These are phyloP conservation scores for Phytopythium mirpurense DNA, from an alignment of 352 stramenopile species.

Conservation along the genomic window DNA sequence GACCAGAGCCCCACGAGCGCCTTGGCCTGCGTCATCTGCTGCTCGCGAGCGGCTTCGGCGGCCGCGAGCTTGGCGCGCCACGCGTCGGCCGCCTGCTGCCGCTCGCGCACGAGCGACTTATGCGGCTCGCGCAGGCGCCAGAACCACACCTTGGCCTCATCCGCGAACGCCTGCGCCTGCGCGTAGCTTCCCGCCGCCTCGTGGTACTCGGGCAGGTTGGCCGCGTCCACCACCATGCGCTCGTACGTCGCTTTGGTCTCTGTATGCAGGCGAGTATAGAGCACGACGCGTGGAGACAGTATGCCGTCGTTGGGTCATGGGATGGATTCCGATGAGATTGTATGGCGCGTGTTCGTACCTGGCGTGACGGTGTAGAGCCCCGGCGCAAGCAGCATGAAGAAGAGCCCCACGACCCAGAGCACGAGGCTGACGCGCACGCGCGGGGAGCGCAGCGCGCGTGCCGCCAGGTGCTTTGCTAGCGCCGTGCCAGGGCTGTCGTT, in stretches of 20 bases:
- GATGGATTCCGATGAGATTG: no score
- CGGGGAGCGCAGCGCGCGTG: constrained; percentile 44
- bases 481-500: constrained; percentile 40
- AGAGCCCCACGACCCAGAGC: constrained; percentile 72
- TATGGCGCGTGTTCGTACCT: background rate
- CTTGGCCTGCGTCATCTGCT: constrained; percentile 80
- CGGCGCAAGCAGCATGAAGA: constrained; percentile 78
- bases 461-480: constrained; percentile 49
- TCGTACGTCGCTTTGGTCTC: constrained; percentile 80
- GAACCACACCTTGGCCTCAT: constrained; percentile 85
- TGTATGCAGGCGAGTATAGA: background rate
- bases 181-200: constrained; percentile 53
- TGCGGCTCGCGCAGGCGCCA: constrained; percentile 82
- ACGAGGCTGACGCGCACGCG: constrained; percentile 59
- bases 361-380: constrained; percentile 54
- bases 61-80: constrained; percentile 52
- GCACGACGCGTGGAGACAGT: no score
- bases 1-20: constrained; percentile 76
- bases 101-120: constrained; percentile 44
- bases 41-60: constrained; percentile 48
- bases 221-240: constrained; percentile 62
- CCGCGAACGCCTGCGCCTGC: constrained; percentile 44
- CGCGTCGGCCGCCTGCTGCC: constrained; percentile 51
- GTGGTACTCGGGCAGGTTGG: constrained; percentile 75
- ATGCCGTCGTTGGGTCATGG: no score